Percentiles rank a stretch among this genome's conserved stretches.
Conservation (phyloP, 208 protist genomes). For the Phytomonas sp. region DNA sequence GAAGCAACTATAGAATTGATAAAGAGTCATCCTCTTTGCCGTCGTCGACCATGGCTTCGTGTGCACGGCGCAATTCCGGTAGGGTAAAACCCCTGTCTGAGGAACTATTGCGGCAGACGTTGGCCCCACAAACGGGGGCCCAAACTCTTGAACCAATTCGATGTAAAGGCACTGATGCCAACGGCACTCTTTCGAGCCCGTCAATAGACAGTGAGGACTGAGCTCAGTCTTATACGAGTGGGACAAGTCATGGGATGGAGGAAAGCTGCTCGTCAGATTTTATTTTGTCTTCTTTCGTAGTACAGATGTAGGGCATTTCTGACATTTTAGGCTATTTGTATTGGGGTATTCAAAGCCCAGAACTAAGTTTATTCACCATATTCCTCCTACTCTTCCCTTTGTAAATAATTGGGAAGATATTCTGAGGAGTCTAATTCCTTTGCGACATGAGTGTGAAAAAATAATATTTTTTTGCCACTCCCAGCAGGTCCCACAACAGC, state of each 20-base stretch:
- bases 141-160: neutral
- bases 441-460: neutral
- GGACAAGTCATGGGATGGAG: neutral
- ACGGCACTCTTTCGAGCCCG: neutral
- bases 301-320: neutral
- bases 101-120: neutral
- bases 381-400: neutral
- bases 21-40: neutral
- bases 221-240: neutral
- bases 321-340: neutral
- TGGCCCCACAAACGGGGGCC: neutral
- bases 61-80: neutral
- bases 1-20: neutral
- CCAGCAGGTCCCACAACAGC: neutral
- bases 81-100: neutral
- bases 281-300: neutral
- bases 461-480: neutral
- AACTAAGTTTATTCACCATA: neutral
- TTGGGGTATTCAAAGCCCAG: neutral
- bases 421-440: neutral
- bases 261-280: neutral
- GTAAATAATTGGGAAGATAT: neutral
- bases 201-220: neutral
- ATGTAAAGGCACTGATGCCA: neutral
- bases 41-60: neutral